phyloP scores from a whole-genome alignment of 768 basidiomycete species.

The Kwoniella sp. region DNA sequence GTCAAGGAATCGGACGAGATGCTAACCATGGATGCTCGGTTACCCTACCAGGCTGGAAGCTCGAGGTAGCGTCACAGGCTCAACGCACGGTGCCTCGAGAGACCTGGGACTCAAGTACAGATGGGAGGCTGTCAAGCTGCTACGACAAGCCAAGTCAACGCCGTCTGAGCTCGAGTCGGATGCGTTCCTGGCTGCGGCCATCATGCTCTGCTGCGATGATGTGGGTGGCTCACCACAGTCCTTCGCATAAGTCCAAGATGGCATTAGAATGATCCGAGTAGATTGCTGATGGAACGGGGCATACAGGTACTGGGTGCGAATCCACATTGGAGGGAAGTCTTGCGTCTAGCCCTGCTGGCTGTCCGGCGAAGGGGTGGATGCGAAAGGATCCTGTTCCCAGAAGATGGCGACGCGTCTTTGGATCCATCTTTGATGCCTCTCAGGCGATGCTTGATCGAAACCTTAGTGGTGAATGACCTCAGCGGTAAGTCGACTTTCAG shows the following conservation, averaged over 20 bases:
- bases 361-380: conserved; percentile 14
- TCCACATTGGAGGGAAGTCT: conserved; percentile 22
- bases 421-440: conserved; percentile 16
- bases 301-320: conserved; percentile 19
- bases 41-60: conserved; percentile 12
- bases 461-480: conserved; percentile 12
- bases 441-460: conserved; percentile 17
- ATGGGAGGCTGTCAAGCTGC: conserved; percentile 15
- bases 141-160: conserved; percentile 16
- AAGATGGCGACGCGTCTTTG: neutral
- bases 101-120: conserved; percentile 13
- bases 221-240: conserved; percentile 5
- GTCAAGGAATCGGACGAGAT: too few species aligned
- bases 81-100: conserved; percentile 4
- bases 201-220: conserved; percentile 14
- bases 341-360: conserved; percentile 6
- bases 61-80: conserved; percentile 9
- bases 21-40: too few species aligned
- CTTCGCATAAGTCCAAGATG: neutral
- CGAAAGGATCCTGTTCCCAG: conserved; percentile 15
- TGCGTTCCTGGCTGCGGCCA: conserved; percentile 16
- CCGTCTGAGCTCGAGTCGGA: conserved; percentile 17
- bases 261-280: neutral
- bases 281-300: neutral
- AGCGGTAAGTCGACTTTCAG: neutral